Base-by-base conservation (phyloP, 441 rosid genomes). In the Corymbia citriodora region DNA sequence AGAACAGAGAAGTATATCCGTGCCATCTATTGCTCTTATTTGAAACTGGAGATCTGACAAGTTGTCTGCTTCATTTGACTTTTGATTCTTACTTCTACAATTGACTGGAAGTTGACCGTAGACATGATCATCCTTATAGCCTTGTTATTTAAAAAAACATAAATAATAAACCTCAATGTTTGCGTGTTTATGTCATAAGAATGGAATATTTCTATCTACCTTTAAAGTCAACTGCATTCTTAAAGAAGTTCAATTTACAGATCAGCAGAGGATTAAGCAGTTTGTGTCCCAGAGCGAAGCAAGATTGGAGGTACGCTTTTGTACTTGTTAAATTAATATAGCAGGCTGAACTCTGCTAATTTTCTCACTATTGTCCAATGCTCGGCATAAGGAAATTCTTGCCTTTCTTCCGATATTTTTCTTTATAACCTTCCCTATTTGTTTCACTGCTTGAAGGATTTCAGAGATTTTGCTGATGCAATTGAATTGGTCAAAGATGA, bases 191-290 rank as follows among this genome's bases (percentile, higher is more conserved):
- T 74, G 29, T 74, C 25, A 2, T 74, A 74, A 74, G 9, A 74
- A 74, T 36, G 83, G 50, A 74, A 79, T 79, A 45, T 90, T 55
- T 18, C 36, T 57, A 49, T 16, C 88, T 57, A 68, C 79, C 83
- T 87, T 92, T 90, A 91, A 96, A 99, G 92, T 98, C 81, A 96
- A 96, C 89, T 91, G 95, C 92, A 93, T 95, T 87, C 96, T 98
- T 93, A 96, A 97, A 96, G 99, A 98, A 90, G 99, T 98, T 88
- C 97, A 94, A 55, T 97, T 98, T 90, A 98, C 97, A 8, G 99
- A 98, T 93, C 96, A 96, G 93, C 99, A 97, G 74, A 97, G 99
- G 54, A 97, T 98, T 93, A 97, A 96, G 95, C 99, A 98, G 93
- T 96, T 98, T 87, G 98, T 95, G 91, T 98, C 96, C 90, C 98